phyloP scores from a whole-genome alignment of 2,329 filamentous ascomycete species.

The Paraphoma sp. region DNA sequence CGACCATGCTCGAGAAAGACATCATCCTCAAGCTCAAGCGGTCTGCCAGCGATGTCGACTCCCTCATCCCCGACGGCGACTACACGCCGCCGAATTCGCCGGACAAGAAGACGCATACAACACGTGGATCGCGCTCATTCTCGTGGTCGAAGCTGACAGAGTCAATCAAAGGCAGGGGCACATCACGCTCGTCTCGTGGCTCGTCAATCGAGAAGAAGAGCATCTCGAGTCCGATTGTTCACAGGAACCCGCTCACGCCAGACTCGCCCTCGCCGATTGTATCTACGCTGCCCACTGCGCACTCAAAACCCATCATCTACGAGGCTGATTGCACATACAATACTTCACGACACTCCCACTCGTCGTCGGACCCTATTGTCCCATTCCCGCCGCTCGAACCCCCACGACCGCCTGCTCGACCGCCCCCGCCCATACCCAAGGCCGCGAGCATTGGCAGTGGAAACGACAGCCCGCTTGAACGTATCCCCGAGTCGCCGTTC shows the following conservation, averaged over 20 bases:
- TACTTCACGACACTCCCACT: conserved; percentile 19
- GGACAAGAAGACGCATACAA: conserved; percentile 8
- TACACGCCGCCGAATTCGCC: conserved; percentile 19
- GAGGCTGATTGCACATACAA: not conserved
- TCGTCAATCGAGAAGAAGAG: conserved; percentile 26
- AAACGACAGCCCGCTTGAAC: conserved; percentile 27
- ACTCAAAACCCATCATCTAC: conserved; percentile 13
- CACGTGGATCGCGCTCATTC: conserved; percentile 26
- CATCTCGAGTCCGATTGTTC: conserved; percentile 35
- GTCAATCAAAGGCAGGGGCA: conserved; percentile 27
- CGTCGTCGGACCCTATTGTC: conserved; percentile 31
- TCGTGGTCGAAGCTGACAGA: conserved; percentile 38
- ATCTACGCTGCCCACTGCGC: conserved; percentile 8
- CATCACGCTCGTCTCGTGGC: conserved; percentile 19
- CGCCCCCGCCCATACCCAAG: conserved; percentile 18
- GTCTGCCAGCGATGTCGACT: conserved; percentile 28
- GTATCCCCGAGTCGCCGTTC: conserved; percentile 34
- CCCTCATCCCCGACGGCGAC: conserved; percentile 22
- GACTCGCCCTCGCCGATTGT: conserved; percentile 8
- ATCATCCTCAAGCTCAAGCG: conserved; percentile 31
- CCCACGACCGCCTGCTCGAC: conserved; percentile 7
- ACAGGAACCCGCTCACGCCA: conserved; percentile 24
- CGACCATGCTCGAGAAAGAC: conserved; percentile 25
- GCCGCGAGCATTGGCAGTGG: conserved; percentile 17
- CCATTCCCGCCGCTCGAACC: conserved; percentile 12